Percentiles rank a stretch among this genome's conserved stretches.
phyloP scores from a whole-genome alignment of 2,329 filamentous ascomycete species.

The Akanthomyces muscarius region DNA sequence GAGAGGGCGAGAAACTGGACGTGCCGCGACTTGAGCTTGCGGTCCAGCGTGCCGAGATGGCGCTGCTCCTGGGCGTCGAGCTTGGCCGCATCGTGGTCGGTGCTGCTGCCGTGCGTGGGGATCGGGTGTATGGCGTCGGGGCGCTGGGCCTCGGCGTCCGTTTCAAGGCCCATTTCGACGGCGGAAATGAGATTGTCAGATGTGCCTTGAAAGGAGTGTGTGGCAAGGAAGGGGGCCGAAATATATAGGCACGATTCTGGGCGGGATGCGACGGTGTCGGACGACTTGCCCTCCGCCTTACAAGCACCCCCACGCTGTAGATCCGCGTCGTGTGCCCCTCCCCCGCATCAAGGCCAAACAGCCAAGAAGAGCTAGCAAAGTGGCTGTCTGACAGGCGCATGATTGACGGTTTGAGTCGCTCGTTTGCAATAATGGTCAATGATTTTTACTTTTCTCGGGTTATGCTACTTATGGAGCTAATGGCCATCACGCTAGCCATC shows the following conservation, averaged over 20 bases:
- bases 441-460: background rate
- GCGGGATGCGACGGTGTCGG: background rate
- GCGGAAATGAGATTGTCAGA: background rate
- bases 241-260: background rate
- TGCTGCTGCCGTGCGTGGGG: background rate
- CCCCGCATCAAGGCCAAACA: background rate
- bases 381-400: no score
- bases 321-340: background rate
- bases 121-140: constrained; percentile 2
- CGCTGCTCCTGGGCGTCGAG: constrained; percentile 24
- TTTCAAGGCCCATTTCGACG: background rate
- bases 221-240: background rate
- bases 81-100: constrained; percentile 11
- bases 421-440: no score
- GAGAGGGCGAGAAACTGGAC: constrained; percentile 41
- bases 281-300: background rate
- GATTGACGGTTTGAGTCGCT: no score
- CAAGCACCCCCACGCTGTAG: background rate
- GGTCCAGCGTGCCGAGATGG: constrained; percentile 34
- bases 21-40: constrained; percentile 38
- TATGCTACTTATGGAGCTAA: background rate
- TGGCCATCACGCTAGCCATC: background rate
- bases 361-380: background rate
- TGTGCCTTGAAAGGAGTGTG: background rate
- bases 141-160: constrained; percentile 1